Evolutionary conservation across 768 basidiomycete genomes (phyloP).

Genomic region (Kwoniella sp.): DNA sequence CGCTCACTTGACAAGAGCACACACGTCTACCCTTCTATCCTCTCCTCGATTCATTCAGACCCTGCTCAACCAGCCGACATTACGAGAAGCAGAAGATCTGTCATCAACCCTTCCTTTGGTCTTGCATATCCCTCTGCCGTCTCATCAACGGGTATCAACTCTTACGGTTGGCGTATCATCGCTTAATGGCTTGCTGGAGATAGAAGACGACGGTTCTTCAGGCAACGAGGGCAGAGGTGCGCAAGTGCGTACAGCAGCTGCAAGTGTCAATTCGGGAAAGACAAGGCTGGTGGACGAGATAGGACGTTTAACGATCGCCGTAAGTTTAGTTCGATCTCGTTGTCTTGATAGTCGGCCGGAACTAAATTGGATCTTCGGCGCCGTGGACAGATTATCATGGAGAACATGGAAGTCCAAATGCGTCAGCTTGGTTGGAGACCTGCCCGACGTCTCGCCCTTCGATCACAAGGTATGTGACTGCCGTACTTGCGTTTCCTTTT

Average conservation of each 20-base stretch:
- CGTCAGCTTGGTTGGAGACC: slow-evolving; percentile 76
- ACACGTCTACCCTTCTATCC: slow-evolving; percentile 27
- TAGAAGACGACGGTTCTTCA: slow-evolving; percentile 71
- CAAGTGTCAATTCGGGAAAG: slow-evolving; percentile 73
- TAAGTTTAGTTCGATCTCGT: slow-evolving; percentile 56
- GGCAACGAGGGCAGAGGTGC: slow-evolving; percentile 70
- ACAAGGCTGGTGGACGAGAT: slow-evolving; percentile 64
- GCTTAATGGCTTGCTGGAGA: slow-evolving; percentile 74
- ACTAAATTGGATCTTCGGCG: neutral
- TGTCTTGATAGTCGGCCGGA: neutral
- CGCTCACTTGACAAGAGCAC: slow-evolving; percentile 28
- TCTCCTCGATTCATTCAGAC: slow-evolving; percentile 33
- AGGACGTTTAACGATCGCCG: slow-evolving; percentile 65
- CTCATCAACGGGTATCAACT: slow-evolving; percentile 15
- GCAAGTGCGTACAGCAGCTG: slow-evolving; percentile 65
- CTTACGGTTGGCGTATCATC: slow-evolving; percentile 75
- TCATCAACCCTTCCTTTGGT: slow-evolving; percentile 21
- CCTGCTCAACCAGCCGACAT: slow-evolving; percentile 28
- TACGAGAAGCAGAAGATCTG: slow-evolving; percentile 51
- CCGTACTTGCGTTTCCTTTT: neutral
- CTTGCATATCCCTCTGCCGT: slow-evolving; percentile 43
- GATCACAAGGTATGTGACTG: slow-evolving; percentile 63
- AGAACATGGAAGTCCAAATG: slow-evolving; percentile 81
- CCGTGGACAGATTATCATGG: slow-evolving; percentile 73
- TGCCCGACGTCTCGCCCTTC: slow-evolving; percentile 70